Evolutionary conservation across 768 basidiomycete species (phyloP).

Genomic region (Melanogaster broomeanus): DNA sequence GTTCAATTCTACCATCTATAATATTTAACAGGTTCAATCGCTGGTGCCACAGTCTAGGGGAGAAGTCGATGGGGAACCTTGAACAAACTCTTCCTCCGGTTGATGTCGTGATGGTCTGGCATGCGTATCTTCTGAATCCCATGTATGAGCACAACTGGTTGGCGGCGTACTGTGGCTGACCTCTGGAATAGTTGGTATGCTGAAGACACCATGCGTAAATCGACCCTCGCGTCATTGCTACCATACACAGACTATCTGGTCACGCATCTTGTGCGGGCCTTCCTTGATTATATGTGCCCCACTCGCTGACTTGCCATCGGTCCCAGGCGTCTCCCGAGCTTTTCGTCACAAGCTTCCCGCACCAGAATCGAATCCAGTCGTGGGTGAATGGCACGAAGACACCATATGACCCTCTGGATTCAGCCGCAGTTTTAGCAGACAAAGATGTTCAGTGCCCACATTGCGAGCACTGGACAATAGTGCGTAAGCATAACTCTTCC

Average conservation of each 20-base stretch:
- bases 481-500: slow-evolving; percentile 21
- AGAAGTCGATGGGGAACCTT: neutral
- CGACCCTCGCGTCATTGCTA: neutral
- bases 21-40: slow-evolving; percentile 30
- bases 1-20: neutral
- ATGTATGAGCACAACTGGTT: slow-evolving; percentile 16
- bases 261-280: slow-evolving; percentile 9
- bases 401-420: slow-evolving; percentile 20
- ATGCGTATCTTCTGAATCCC: slow-evolving; percentile 41
- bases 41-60: slow-evolving; percentile 27
- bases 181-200: slow-evolving; percentile 23
- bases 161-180: neutral
- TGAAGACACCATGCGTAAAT: slow-evolving; percentile 14
- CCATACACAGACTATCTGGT: slow-evolving; percentile 8
- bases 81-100: slow-evolving; percentile 32
- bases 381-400: slow-evolving; percentile 7
- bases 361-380: slow-evolving; percentile 3
- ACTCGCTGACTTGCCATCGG: neutral
- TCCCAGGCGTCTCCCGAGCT: slow-evolving; percentile 11
- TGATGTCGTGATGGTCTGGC: slow-evolving; percentile 44
- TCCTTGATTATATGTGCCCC: neutral
- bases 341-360: slow-evolving; percentile 5
- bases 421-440: slow-evolving; percentile 15
- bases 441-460: slow-evolving; percentile 32
- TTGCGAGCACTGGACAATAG: slow-evolving; percentile 15